Evolutionary conservation across 352 stramenopile genomes (phyloP).

Genomic region (Blastocystis sp.): DNA sequence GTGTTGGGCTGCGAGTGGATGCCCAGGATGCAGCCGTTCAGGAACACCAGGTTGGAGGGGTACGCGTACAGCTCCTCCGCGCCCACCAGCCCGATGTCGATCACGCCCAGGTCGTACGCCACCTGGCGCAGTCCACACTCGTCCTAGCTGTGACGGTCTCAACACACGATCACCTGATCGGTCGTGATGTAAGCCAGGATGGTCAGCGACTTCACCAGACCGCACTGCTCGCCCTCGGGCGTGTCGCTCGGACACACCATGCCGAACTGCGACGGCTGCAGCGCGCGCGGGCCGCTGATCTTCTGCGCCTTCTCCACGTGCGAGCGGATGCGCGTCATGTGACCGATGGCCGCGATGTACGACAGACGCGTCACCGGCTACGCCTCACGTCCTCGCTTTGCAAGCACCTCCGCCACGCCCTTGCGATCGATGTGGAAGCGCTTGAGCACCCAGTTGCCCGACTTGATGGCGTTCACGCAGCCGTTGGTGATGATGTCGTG

Average conservation of each 20-base stretch:
- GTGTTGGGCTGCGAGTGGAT: constrained; percentile 85
- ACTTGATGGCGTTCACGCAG: constrained; percentile 83
- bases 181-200: constrained; percentile 93
- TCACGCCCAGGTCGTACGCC: constrained; percentile 92
- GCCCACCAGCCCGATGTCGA: constrained; percentile 87
- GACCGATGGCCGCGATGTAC: constrained; percentile 96
- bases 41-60: constrained; percentile 90
- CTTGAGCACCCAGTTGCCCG: constrained; percentile 96
- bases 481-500: constrained; percentile 91
- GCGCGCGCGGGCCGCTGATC: constrained; percentile 90
- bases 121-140: constrained; percentile 88
- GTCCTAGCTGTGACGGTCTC: constrained; percentile 72
- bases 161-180: constrained; percentile 74
- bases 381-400: not conserved
- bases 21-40: constrained; percentile 97
- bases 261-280: constrained; percentile 97
- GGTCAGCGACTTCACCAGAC: constrained; percentile 97
- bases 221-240: constrained; percentile 96
- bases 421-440: constrained; percentile 98
- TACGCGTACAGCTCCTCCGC: constrained; percentile 91
- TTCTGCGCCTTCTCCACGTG: constrained; percentile 98
- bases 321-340: constrained; percentile 98
- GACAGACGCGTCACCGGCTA: constrained; percentile 92
- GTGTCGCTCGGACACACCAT: constrained; percentile 99
- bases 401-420: constrained; percentile 73